phyloP scores from a whole-genome alignment of 1,284 basidiomycete genomes.

The Puccinia hordei region DNA sequence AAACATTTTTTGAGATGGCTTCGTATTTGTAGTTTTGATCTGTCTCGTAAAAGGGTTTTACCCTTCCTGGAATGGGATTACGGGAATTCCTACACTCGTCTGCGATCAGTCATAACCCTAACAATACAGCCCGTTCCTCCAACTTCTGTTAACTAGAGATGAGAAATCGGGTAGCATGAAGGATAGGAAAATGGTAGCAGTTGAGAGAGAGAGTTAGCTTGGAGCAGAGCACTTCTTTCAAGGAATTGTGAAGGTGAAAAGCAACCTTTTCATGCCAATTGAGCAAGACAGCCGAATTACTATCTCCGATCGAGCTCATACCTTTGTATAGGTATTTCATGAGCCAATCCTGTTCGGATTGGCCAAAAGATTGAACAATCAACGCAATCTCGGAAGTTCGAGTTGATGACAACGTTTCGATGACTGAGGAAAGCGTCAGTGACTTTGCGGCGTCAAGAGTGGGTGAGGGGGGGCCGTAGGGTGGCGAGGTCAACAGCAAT shows the following conservation, averaged over 20 bases:
- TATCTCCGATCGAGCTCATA: constrained; percentile 79
- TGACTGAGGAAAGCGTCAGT: constrained; percentile 74
- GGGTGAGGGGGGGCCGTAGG: constrained; percentile 41
- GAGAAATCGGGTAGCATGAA: not conserved
- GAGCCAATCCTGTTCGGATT: constrained; percentile 82
- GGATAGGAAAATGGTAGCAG: not conserved
- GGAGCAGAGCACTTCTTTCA: not conserved
- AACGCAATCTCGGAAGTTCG: constrained; percentile 82
- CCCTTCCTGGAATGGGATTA: not conserved
- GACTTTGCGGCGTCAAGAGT: constrained; percentile 32
- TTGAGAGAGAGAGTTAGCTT: constrained; percentile 7
- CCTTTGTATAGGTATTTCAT: constrained; percentile 99
- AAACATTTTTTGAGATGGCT: too few relatives aligned
- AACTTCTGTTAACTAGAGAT: constrained; percentile 85
- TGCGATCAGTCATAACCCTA: constrained; percentile 92
- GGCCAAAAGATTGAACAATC: constrained; percentile 73
- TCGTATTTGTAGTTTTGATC: not conserved
- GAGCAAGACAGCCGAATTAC: constrained; percentile 83
- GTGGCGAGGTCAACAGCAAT: constrained; percentile 20
- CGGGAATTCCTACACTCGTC: constrained; percentile 66
- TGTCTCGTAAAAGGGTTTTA: not conserved
- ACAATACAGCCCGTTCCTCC: constrained; percentile 96
- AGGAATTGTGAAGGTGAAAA: constrained; percentile 8
- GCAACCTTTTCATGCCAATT: constrained; percentile 95
- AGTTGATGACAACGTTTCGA: constrained; percentile 91